These are phyloP conservation scores for Ulvella scutata DNA, from an alignment of 139 green algal species.

Conservation along the genomic window DNA sequence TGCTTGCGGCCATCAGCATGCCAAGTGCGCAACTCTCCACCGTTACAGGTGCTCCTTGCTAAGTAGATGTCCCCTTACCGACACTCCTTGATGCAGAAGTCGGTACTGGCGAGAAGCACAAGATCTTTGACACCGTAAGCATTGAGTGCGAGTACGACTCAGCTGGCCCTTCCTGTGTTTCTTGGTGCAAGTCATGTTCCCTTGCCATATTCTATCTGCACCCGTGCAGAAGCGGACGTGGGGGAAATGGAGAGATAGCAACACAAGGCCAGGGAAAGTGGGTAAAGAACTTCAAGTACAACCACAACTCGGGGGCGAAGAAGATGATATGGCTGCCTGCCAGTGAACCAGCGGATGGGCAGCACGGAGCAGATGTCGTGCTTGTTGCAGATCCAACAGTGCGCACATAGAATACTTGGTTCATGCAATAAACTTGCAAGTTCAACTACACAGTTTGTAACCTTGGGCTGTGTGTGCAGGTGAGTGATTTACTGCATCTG, in stretches of 20 bases:
- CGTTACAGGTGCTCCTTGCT: too few relatives aligned
- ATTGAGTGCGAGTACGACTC: slow-evolving; percentile 40
- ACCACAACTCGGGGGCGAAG: slow-evolving; percentile 30
- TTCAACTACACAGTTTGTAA: background rate
- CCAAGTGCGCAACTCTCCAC: too few relatives aligned
- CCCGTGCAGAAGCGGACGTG: slow-evolving; percentile 42
- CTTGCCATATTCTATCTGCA: background rate
- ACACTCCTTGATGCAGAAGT: too few relatives aligned
- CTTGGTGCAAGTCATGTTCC: background rate
- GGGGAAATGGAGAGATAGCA: slow-evolving; percentile 51
- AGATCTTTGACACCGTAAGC: slow-evolving; percentile 56
- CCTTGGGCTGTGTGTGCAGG: slow-evolving; percentile 7
- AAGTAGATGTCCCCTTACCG: too few relatives aligned
- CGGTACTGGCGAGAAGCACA: slow-evolving; percentile 30
- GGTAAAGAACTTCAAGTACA: slow-evolving; percentile 71
- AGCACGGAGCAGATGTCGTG: slow-evolving; percentile 41
- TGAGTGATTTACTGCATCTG: slow-evolving; percentile 51
- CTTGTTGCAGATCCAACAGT: slow-evolving; percentile 25
- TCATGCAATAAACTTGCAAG: too few relatives aligned
- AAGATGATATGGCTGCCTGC: slow-evolving; percentile 58
- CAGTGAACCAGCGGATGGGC: slow-evolving; percentile 39
- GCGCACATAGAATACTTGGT: too few relatives aligned
- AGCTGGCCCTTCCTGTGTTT: background rate
- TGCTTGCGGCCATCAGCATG: too few relatives aligned
- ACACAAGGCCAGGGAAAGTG: slow-evolving; percentile 26